Base-by-base conservation (phyloP, 1,284 basidiomycete genomes). In the Coriolopsis trogii region DNA sequence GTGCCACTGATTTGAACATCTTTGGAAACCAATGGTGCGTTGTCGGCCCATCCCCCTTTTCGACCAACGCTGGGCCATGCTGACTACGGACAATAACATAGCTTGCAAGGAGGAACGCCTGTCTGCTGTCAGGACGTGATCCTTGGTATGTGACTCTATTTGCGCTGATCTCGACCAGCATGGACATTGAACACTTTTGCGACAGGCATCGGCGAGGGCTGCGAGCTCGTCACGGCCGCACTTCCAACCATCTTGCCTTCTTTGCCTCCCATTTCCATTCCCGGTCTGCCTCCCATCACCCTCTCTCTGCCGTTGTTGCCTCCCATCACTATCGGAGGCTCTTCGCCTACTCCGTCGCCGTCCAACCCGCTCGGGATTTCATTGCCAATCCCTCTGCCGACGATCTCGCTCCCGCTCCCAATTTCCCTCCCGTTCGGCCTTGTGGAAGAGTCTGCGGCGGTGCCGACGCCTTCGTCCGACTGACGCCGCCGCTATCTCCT, bases 11-110 rank as follows among this genome's bases (percentile, higher is more conserved):
- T 36, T 39, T 59, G 3, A 36, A 49, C 25, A 41, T 49, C 16
- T 16, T 59, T 8, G 43, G 41, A 1, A 59, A 59, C 41, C 46
- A 55, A 37, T 59, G 57, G 57, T 59, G 46, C 1, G 51, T 38
- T n/a, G n/a, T n/a, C n/a, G n/a, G n/a, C n/a, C n/a, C n/a, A n/a
- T n/a, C n/a, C n/a, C n/a, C n/a, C n/a, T n/a, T n/a, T n/a, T n/a
- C n/a, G n/a, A n/a, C n/a, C n/a, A n/a, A n/a, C n/a, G n/a, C 8
- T 2, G 4, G 0, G 10, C 0, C 21, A 12, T 6, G 38, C 7
- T 33, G 9, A 37, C 16, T 29, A 3, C 9, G 0, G 8, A 4
- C 13, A 31, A 15, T 4, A 10, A 18, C 30, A 6, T 20, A 59
- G 57, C 36, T 34, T 59, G 26, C 13, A 21, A 1, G 57, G 57